Evolutionary conservation across 176 grass and related monocot species (phyloP).

Genomic region (Ensete ventricosum): DNA sequence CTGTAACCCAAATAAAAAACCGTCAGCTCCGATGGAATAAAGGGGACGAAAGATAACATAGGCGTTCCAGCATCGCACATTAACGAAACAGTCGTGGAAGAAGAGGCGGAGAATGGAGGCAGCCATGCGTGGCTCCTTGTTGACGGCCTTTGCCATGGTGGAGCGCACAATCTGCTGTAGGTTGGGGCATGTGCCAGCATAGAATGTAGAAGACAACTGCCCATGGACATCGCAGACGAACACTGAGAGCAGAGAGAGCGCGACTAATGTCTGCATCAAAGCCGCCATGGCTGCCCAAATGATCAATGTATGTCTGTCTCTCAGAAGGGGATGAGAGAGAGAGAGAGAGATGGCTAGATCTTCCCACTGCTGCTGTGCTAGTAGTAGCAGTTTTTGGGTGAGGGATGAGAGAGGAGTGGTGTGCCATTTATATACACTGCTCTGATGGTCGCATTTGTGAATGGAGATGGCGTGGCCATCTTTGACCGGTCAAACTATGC

Average conservation of each 20-base stretch:
- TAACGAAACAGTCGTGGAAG: slow-evolving; percentile 81
- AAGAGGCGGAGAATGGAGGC: slow-evolving; percentile 66
- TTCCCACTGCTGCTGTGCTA: too few species aligned
- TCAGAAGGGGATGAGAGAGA: too few species aligned
- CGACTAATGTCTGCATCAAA: background rate
- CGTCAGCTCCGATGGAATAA: background rate
- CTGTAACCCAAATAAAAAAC: slow-evolving; percentile 11
- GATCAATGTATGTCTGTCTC: too few species aligned
- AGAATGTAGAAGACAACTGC: slow-evolving; percentile 35
- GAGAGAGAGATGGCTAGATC: too few species aligned
- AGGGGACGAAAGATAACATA: background rate
- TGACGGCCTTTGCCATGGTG: slow-evolving; percentile 26
- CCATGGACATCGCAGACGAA: background rate
- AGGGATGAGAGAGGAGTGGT: too few species aligned
- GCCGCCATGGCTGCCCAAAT: background rate
- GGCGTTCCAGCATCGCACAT: slow-evolving; percentile 24
- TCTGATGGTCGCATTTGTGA: too few species aligned
- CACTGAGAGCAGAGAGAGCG: slow-evolving; percentile 2
- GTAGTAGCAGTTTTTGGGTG: too few species aligned
- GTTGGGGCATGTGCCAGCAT: slow-evolving; percentile 43
- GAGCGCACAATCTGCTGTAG: slow-evolving; percentile 34
- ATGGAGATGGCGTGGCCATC: too few species aligned
- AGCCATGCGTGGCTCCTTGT: slow-evolving; percentile 52
- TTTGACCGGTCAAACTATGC: too few species aligned
- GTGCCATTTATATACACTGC: too few species aligned